Base-by-base conservation (phyloP, 2,329 filamentous ascomycete genomes). In the Xylariaceae sp. region DNA sequence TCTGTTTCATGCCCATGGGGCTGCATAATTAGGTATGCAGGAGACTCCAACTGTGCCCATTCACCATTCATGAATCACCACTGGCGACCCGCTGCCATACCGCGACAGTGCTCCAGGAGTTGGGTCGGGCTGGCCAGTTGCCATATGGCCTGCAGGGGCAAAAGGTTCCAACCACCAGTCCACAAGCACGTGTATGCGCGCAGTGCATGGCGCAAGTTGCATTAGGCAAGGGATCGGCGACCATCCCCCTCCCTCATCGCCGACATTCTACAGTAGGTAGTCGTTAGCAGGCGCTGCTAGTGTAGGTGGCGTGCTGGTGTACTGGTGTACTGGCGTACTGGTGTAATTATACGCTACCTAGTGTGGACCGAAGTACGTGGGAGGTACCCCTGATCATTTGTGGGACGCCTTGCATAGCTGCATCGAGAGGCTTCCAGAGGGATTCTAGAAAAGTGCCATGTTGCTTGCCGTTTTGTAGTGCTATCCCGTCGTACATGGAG, bases 141-240 rank as follows among this genome's bases (percentile, higher is more conserved):
- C 62, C 62, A 64, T 63, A 61, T 59, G 62, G 60, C 37, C 55
- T 56, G 54, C 60, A 58, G 53, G 62, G 62, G 60, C n/a, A 46
- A 39, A 19, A 34, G 28, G 37, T 48, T 53, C 43, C 58, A 53
- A 53, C 39, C 16, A 24, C 48, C 60, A 56, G 51, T 51, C 57
- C 52, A 61, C 54, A 58, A 46, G 60, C 62, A 63, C 60, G 62
- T 64, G 53, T 50, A 58, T 34, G 34, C 50, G 50, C 46, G 48
- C 29, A 54, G 54, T 44, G 49, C 56, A 53, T 56, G 58, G 57
- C 17, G 14, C 17, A 48, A 45, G 52, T 53, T 39, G 45, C 56
- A 50, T 53, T 31, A 17, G 45, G 23, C 36, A 40, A 45, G 34
- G 26, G 9, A 41, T 55, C 57, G 45, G 41, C 57, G 45, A 53